Evolutionary conservation across 805 yeast species (phyloP).

Genomic region (Teunomyces funiuensis): DNA sequence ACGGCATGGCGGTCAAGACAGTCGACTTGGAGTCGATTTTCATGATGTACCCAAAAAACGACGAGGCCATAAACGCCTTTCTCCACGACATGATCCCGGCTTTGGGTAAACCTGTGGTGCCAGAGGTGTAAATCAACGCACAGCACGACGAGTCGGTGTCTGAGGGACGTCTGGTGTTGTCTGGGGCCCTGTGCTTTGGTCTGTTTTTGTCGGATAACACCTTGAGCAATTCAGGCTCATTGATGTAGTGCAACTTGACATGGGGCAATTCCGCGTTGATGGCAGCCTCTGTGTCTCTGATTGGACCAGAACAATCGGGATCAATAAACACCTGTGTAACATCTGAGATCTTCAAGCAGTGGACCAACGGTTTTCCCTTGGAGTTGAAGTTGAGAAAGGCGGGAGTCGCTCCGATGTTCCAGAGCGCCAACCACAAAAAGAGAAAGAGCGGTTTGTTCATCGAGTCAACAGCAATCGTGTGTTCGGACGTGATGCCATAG

Average conservation of each 20-base stretch:
- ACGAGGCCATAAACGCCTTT: conserved; percentile 70
- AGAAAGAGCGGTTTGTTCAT: conserved; percentile 83
- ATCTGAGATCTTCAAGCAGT: conserved; percentile 72
- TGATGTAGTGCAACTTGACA: conserved; percentile 46
- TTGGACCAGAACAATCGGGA: conserved; percentile 58
- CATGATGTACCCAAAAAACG: conserved; percentile 68
- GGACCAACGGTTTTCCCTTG: conserved; percentile 69
- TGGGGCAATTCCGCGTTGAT: conserved; percentile 38
- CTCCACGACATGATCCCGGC: conserved; percentile 93
- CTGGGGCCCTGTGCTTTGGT: conserved; percentile 55
- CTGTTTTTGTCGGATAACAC: conserved; percentile 40
- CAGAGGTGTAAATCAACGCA: conserved; percentile 82
- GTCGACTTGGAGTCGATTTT: conserved; percentile 53
- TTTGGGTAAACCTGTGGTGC: conserved; percentile 93
- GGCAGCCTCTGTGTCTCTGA: conserved; percentile 47
- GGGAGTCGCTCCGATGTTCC: conserved; percentile 91
- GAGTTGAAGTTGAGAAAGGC: conserved; percentile 84
- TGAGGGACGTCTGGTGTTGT: conserved; percentile 55
- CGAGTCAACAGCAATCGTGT: conserved; percentile 71
- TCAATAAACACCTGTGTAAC: conserved; percentile 70
- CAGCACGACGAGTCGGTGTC: conserved; percentile 63
- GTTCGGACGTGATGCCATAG: conserved; percentile 63
- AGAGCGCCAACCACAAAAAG: conserved; percentile 77
- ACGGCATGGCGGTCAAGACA: conserved; percentile 90
- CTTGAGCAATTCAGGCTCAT: conserved; percentile 49